phyloP scores from a whole-genome alignment of 257 asterid species.

The Solanum paucissectum region DNA sequence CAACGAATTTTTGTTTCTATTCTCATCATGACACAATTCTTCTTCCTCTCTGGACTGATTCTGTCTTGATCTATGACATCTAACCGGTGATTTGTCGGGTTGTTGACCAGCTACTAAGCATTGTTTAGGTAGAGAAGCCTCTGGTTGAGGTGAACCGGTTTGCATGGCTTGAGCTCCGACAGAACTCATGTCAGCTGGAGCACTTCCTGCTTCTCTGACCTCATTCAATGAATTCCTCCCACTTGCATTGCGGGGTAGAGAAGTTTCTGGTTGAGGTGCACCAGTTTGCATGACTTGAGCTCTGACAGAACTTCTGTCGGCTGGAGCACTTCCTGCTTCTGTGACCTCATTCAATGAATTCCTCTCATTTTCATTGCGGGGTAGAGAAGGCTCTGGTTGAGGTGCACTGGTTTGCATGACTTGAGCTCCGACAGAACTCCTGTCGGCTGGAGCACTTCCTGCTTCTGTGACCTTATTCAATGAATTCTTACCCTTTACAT shows the following conservation, averaged over 20 bases:
- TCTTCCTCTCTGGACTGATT: constrained; percentile 12
- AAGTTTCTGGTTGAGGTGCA: neutral
- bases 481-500: neutral
- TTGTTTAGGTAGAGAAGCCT: neutral
- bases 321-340: neutral
- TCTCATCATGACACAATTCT: constrained; percentile 7
- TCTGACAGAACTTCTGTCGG: neutral
- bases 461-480: neutral
- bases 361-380: neutral
- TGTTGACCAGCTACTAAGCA: constrained; percentile 13
- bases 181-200: neutral
- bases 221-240: neutral
- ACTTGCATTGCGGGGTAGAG: neutral
- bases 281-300: neutral
- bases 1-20: constrained; percentile 8
- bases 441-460: neutral
- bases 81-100: constrained; percentile 2
- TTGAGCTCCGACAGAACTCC: neutral
- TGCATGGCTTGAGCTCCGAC: neutral
- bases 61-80: constrained; percentile 5
- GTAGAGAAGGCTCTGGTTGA: neutral
- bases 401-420: neutral
- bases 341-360: neutral
- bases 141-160: neutral
- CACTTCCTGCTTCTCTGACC: neutral